Evolutionary conservation across 2,329 filamentous ascomycete species (phyloP).

Genomic region (Geosmithia flava): DNA sequence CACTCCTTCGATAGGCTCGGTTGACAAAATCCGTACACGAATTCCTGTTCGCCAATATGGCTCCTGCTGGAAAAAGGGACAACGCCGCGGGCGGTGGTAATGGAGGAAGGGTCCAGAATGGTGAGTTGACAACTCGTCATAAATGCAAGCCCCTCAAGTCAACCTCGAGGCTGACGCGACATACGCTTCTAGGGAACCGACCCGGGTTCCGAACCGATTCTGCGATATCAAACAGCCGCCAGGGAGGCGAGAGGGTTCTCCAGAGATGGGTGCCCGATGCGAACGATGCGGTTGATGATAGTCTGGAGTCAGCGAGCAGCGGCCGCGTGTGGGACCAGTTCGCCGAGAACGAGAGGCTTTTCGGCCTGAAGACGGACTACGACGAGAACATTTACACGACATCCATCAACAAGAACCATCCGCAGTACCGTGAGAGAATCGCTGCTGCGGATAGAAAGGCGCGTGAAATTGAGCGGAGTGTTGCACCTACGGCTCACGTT

Average conservation of each 20-base stretch:
- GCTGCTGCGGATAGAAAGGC: constrained; percentile 75
- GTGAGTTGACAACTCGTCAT: constrained; percentile 11
- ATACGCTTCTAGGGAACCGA: constrained; percentile 42
- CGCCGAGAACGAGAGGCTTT: constrained; percentile 73
- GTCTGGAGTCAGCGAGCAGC: constrained; percentile 49
- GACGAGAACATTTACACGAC: constrained; percentile 95
- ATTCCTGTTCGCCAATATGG: constrained; percentile 1
- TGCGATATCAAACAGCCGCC: constrained; percentile 69
- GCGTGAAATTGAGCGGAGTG: constrained; percentile 74
- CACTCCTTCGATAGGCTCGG: neutral
- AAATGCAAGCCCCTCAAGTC: too few species aligned
- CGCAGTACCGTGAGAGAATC: constrained; percentile 65
- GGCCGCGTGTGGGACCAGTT: constrained; percentile 78
- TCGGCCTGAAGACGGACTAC: constrained; percentile 81
- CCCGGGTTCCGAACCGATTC: constrained; percentile 72
- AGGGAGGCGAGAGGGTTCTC: constrained; percentile 59
- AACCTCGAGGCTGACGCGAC: constrained; percentile 4
- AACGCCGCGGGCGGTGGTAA: constrained; percentile 1
- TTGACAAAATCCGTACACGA: constrained; percentile 1
- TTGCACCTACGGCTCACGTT: constrained; percentile 66
- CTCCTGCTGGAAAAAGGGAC: constrained; percentile 2
- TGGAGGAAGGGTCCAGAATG: constrained; percentile 15
- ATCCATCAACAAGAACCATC: constrained; percentile 70
- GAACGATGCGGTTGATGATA: constrained; percentile 50
- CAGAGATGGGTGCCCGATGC: constrained; percentile 70